Percentiles rank a stretch among this genome's conserved stretches.
Evolutionary conservation across 345 rosid genomes (phyloP).

Genomic region (Sonneratia caseolaris): DNA sequence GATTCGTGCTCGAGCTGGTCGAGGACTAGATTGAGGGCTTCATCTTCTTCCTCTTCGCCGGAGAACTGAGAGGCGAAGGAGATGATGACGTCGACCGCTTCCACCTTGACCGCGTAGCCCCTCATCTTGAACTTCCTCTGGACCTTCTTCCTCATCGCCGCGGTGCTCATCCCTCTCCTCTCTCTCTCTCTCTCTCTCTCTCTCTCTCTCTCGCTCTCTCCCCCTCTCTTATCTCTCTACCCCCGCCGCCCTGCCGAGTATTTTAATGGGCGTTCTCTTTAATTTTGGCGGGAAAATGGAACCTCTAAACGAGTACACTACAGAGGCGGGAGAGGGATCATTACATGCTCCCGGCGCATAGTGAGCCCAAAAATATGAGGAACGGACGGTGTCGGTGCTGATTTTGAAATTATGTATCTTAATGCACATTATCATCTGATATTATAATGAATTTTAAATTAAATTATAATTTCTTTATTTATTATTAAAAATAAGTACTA

Average conservation of each 20-base stretch:
- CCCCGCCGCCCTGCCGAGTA: neutral
- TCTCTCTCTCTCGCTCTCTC: neutral
- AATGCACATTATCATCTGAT: too few relatives aligned
- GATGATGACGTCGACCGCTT: conserved; percentile 61
- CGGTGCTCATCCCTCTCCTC: conserved; percentile 28
- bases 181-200: neutral
- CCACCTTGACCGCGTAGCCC: conserved; percentile 61
- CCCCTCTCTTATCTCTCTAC: neutral
- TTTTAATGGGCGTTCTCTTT: neutral
- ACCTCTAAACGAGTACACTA: too few relatives aligned
- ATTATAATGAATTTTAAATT: too few relatives aligned
- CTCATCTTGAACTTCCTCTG: conserved; percentile 70
- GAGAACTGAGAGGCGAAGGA: conserved; percentile 50
- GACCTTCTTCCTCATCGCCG: conserved; percentile 46
- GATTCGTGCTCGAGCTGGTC: conserved; percentile 58
- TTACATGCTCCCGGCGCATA: neutral
- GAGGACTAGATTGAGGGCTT: conserved; percentile 70
- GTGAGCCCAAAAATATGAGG: neutral
- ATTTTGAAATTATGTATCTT: too few relatives aligned
- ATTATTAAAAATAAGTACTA: too few relatives aligned
- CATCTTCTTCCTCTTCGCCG: conserved; percentile 42
- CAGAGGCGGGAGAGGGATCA: neutral
- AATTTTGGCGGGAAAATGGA: conserved; percentile 10
- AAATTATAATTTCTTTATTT: too few relatives aligned
- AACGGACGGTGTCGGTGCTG: too few relatives aligned